Base-by-base conservation (phyloP, 2,329 filamentous ascomycete species). In the Diaporthe australafricana region DNA sequence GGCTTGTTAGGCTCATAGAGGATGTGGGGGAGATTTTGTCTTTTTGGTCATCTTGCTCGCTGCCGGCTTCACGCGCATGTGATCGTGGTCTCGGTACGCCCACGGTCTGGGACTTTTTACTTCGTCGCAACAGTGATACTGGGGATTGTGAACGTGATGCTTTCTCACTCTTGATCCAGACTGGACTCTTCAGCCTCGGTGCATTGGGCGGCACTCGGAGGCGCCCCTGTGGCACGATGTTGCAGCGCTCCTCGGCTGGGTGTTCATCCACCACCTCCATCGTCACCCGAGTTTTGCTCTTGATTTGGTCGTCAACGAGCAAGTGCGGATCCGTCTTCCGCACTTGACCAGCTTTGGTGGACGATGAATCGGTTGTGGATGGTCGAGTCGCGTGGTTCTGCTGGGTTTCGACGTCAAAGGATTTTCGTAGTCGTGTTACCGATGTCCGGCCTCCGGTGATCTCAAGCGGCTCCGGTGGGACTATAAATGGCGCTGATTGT, bases 21-120 rank as follows among this genome's bases (percentile, higher is more conserved):
- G 20, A 42, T 14, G 50, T 69, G 27, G 70, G 66, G 14, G 56
- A 70, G 6, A 65, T 20, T 20, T 70, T 66, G 20, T 52, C 48
- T 1, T 14, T 52, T 7, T 17, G n/a, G 9, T 38, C 25, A 22
- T 68, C 40, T 25, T 47, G 30, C 55, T 27, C 14, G 5, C 25
- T 35, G 35, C 48, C 20, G 6, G 9, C 20, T 16, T 22, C 12
- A 25, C 20, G 22, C 2, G 35, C 27, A 8, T 17, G 11, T 2
- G 30, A 8, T 3, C 32, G 47, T 55, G 22, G 6, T 17, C 14
- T n/a, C 1, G 8, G 48, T 22, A 14, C 9, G 6, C 53, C 32
- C 6, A 16, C 35, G 7, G 12, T 22, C 32, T 57, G 70, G 2
- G 57, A 56, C 30, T n/a, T 63, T 25, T 56, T 66, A 38, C 50